Evolutionary conservation across 2,329 filamentous ascomycete genomes (phyloP).

Genomic region (Ascochyta fabae): DNA sequence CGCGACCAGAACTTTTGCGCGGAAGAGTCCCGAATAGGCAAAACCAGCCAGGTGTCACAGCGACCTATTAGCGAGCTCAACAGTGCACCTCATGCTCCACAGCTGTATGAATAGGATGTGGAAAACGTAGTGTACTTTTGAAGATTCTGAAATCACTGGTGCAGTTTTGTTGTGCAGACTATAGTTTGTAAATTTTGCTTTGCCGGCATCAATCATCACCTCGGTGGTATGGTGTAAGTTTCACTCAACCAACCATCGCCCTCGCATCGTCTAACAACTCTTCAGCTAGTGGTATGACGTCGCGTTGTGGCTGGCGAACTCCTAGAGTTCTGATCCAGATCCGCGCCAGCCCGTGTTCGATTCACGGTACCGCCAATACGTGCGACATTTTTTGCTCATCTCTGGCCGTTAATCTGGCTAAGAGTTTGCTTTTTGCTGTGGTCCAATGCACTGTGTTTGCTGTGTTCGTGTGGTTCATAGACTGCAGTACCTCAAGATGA

Average conservation of each 20-base stretch:
- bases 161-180: not conserved
- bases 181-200: slow-evolving; percentile 2
- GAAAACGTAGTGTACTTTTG: fast-evolving
- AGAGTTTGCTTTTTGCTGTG: too few relatives aligned
- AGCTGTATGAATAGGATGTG: not conserved
- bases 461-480: too few relatives aligned
- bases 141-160: too few relatives aligned
- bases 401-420: too few relatives aligned
- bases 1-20: slow-evolving; percentile 35
- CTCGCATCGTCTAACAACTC: slow-evolving; percentile 3
- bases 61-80: not conserved
- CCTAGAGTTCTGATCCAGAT: slow-evolving; percentile 26
- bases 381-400: slow-evolving; percentile 23
- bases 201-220: slow-evolving; percentile 16
- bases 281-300: slow-evolving; percentile 39
- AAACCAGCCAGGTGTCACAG: not conserved
- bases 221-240: slow-evolving; percentile 28
- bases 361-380: slow-evolving; percentile 38
- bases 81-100: not conserved
- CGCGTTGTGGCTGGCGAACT: slow-evolving; percentile 40
- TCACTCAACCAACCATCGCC: not conserved
- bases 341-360: slow-evolving; percentile 42
- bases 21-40: slow-evolving; percentile 3
- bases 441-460: too few relatives aligned
- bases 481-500: too few relatives aligned